Conservation (phyloP, 1,139 yeast genomes). For the Candida glucosophila region DNA sequence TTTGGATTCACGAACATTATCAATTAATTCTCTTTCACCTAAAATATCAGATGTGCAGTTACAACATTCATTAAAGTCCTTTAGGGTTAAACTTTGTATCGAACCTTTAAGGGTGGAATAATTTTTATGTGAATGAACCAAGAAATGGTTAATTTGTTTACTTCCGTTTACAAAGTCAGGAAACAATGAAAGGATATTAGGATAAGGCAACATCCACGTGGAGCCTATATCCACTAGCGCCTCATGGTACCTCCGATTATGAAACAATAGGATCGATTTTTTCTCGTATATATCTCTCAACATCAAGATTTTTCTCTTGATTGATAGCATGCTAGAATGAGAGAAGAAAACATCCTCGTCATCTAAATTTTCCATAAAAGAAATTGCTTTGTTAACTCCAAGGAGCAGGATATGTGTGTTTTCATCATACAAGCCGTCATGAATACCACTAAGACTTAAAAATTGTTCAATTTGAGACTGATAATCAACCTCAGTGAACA, state of each 20-base stretch:
- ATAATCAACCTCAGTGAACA: slow-evolving; percentile 22
- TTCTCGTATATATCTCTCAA: slow-evolving; percentile 25
- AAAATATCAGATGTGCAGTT: slow-evolving; percentile 10
- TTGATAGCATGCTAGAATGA: slow-evolving; percentile 8
- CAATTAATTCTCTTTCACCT: slow-evolving; percentile 18
- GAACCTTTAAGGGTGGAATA: slow-evolving; percentile 9
- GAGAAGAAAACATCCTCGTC: slow-evolving; percentile 17
- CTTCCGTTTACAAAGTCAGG: slow-evolving; percentile 33
- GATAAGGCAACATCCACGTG: slow-evolving; percentile 33
- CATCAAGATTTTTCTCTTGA: slow-evolving; percentile 22
- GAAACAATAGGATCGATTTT: slow-evolving; percentile 25
- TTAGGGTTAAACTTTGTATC: slow-evolving; percentile 2
- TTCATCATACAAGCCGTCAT: slow-evolving; percentile 16
- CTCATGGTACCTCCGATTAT: slow-evolving; percentile 30
- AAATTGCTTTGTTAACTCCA: slow-evolving; percentile 31
- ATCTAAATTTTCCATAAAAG: slow-evolving; percentile 19
- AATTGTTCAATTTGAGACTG: slow-evolving; percentile 36
- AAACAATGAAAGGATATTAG: slow-evolving; percentile 27
- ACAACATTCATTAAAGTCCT: slow-evolving; percentile 2
- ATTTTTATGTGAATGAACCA: slow-evolving; percentile 2
- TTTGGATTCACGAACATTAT: slow-evolving; percentile 14
- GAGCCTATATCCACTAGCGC: slow-evolving; percentile 33
- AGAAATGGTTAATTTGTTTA: slow-evolving; percentile 2
- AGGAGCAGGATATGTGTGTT: slow-evolving; percentile 19
- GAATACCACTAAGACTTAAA: slow-evolving; percentile 16